These are phyloP conservation scores for Mallotus nudiflorus DNA, from an alignment of 345 rosid species.

Conservation along the genomic window DNA sequence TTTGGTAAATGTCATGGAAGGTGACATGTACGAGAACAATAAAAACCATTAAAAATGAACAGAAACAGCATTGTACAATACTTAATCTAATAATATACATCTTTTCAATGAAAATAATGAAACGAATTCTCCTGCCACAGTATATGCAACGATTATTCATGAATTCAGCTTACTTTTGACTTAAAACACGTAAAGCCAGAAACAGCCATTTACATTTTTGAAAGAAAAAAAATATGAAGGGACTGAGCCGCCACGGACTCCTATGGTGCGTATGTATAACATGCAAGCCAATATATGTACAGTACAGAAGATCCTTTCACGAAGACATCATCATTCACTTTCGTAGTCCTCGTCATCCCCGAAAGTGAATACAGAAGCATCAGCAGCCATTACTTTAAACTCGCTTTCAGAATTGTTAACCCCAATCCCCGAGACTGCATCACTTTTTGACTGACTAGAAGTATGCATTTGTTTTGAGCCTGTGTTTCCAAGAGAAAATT, in stretches of 20 bases:
- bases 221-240: not conserved
- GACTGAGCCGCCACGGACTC: not conserved
- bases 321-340: conserved; percentile 46
- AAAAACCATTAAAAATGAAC: no score
- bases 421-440: conserved; percentile 21
- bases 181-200: not conserved
- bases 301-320: conserved; percentile 16
- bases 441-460: conserved; percentile 23
- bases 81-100: not conserved
- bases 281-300: conserved; percentile 21
- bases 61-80: not conserved
- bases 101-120: conserved; percentile 4
- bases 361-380: conserved; percentile 80
- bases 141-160: conserved; percentile 19
- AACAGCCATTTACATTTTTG: not conserved
- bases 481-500: conserved; percentile 41
- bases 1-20: no score
- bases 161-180: not conserved
- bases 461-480: conserved; percentile 5
- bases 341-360: conserved; percentile 87
- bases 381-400: conserved; percentile 85
- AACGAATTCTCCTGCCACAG: conserved; percentile 19
- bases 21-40: no score
- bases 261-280: not conserved
- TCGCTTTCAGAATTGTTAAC: conserved; percentile 39